phyloP scores from a whole-genome alignment of 257 asterid genomes.

The Leonotis leonurus region DNA sequence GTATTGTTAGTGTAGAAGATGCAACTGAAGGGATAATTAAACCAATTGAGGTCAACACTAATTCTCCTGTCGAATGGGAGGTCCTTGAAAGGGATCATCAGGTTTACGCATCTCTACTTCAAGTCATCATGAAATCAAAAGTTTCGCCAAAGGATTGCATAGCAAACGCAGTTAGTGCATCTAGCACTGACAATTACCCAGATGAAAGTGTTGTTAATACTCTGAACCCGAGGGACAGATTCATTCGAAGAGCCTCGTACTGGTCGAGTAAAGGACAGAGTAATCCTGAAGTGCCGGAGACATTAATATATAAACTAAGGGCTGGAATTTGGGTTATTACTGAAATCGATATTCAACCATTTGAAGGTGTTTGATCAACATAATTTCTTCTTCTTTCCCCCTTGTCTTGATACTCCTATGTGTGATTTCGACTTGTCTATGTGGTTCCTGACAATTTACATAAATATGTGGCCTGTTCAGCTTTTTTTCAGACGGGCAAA shows the following conservation, averaged over 20 bases:
- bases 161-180: conserved; percentile 52
- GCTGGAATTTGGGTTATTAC: conserved; percentile 60
- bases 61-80: conserved; percentile 26
- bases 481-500: conserved; percentile 48
- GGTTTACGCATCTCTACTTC: conserved; percentile 53
- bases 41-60: conserved; percentile 27
- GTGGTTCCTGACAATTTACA: too few relatives aligned
- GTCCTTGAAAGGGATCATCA: conserved; percentile 40
- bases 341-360: conserved; percentile 69
- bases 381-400: conserved; percentile 24
- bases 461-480: conserved; percentile 34
- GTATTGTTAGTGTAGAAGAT: conserved; percentile 26
- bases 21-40: conserved; percentile 5
- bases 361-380: conserved; percentile 48
- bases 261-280: conserved; percentile 85
- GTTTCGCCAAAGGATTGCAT: conserved; percentile 47
- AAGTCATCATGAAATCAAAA: conserved; percentile 39
- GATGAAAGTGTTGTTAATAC: conserved; percentile 62
- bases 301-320: conserved; percentile 50
- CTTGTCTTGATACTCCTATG: conserved; percentile 19
- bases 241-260: conserved; percentile 43
- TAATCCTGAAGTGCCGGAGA: conserved; percentile 64
- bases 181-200: conserved; percentile 75
- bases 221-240: conserved; percentile 50
- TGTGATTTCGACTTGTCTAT: conserved; percentile 10